These are phyloP conservation scores for Diplosphaera chodatii DNA, from an alignment of 139 green algal species.

Conservation along the genomic window DNA sequence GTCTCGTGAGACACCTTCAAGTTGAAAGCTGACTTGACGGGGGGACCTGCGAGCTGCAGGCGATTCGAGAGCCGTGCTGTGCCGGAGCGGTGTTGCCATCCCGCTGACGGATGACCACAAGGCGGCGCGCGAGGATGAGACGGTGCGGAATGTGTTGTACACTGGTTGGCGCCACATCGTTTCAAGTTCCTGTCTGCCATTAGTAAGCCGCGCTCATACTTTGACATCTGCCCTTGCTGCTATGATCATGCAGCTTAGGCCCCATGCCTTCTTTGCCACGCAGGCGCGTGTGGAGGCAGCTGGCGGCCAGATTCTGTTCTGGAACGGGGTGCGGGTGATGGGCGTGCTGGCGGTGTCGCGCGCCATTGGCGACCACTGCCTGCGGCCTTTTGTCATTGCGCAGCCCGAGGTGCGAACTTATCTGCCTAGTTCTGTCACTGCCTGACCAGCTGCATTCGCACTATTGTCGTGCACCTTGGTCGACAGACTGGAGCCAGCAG, in stretches of 20 bases:
- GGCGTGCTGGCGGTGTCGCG: slow-evolving; percentile 66
- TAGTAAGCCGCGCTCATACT: too few relatives aligned
- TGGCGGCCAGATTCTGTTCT: slow-evolving; percentile 68
- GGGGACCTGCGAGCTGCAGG: too few relatives aligned
- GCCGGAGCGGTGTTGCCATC: slow-evolving; percentile 39
- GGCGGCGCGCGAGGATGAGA: slow-evolving; percentile 65
- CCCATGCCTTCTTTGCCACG: too few relatives aligned
- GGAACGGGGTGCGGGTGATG: slow-evolving; percentile 70
- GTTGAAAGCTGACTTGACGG: too few relatives aligned
- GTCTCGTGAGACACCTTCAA: too few relatives aligned
- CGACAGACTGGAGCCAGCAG: too few relatives aligned
- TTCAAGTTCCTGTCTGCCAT: too few relatives aligned
- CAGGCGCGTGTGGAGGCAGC: slow-evolving; percentile 58
- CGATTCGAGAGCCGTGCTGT: slow-evolving; percentile 76
- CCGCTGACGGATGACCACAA: slow-evolving; percentile 71
- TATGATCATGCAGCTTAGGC: too few relatives aligned
- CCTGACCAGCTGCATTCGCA: too few relatives aligned
- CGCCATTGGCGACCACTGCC: slow-evolving; percentile 62
- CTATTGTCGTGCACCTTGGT: too few relatives aligned
- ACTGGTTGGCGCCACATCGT: too few relatives aligned
- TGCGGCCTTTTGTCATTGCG: slow-evolving; percentile 56
- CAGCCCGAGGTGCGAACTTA: slow-evolving; percentile 39
- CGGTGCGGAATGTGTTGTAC: slow-evolving; percentile 26
- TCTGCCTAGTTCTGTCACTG: not conserved
- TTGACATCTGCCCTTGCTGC: too few relatives aligned